phyloP scores from a whole-genome alignment of 257 asterid genomes.

The Nicotiana paniculata region DNA sequence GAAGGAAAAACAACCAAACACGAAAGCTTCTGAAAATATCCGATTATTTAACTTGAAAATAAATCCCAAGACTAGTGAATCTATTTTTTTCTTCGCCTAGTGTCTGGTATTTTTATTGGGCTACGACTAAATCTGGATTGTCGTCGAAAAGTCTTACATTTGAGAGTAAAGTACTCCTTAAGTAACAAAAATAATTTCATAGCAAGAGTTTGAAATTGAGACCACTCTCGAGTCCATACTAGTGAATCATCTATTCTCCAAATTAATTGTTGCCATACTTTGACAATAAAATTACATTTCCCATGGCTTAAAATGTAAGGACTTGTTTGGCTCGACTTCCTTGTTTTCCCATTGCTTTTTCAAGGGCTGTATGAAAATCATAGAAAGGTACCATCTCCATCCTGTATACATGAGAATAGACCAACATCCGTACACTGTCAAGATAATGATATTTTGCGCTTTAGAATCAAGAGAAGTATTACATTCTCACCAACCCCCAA shows the following conservation, averaged over 20 bases:
- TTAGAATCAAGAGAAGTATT: neutral
- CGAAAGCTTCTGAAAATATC: neutral
- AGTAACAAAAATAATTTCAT: no score
- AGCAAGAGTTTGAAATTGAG: no score
- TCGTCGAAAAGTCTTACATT: no score
- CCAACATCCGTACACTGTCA: neutral
- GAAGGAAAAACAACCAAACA: neutral
- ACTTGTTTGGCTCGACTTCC: conserved; percentile 88
- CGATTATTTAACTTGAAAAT: neutral
- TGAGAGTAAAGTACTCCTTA: no score
- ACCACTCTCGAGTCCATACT: no score
- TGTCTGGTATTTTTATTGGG: no score
- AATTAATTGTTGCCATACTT: no score
- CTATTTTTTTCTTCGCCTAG: no score
- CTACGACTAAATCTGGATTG: accelerated
- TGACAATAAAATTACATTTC: neutral
- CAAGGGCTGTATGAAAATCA: conserved; percentile 51
- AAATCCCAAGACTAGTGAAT: no score
- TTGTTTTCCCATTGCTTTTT: conserved; percentile 71
- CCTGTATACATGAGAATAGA: conserved; percentile 27
- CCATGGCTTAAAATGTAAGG: conserved; percentile 40
- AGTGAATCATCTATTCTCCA: no score
- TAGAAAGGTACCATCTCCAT: conserved; percentile 69
- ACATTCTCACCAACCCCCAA: neutral
- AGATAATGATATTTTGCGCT: no score